These are phyloP conservation scores for Tuber magnatum DNA, from an alignment of 495 filamentous ascomycete species.

Conservation along the genomic window DNA sequence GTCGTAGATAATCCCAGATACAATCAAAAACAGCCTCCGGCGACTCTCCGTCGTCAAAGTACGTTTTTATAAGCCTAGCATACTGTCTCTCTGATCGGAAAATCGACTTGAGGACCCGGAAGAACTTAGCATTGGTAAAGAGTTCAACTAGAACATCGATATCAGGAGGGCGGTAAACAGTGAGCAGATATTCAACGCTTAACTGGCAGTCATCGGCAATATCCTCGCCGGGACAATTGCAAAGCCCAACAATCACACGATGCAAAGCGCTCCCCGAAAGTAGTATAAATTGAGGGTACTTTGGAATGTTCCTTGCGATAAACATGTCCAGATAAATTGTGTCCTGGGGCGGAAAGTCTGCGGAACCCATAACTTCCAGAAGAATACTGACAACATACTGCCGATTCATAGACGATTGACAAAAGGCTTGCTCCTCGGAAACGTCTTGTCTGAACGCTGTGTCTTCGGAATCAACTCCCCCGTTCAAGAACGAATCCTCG, in stretches of 20 bases:
- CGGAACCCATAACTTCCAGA: conserved; percentile 72
- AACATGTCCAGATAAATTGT: conserved; percentile 97
- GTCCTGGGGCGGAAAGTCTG: conserved; percentile 67
- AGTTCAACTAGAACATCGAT: conserved; percentile 64
- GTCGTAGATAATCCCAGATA: conserved; percentile 69
- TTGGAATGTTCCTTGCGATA: conserved; percentile 87
- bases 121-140: conserved; percentile 76
- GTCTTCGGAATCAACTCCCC: conserved; percentile 50
- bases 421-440: conserved; percentile 58
- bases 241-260: conserved; percentile 71
- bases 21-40: conserved; percentile 66
- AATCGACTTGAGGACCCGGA: conserved; percentile 84
- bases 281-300: conserved; percentile 91
- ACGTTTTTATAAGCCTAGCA: conserved; percentile 66
- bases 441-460: conserved; percentile 47
- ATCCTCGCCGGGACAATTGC: conserved; percentile 70
- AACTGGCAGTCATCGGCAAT: conserved; percentile 91
- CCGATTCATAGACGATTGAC: conserved; percentile 70
- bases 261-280: conserved; percentile 78
- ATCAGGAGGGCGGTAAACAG: conserved; percentile 84
- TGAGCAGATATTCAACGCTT: conserved; percentile 89
- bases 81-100: conserved; percentile 77
- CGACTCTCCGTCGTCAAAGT: conserved; percentile 77
- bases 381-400: conserved; percentile 87
- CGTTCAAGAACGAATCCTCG: conserved; percentile 85